Conservation (phyloP, 371 early-diverging fungal genomes). For the Lichtheimia corymbifera region DNA sequence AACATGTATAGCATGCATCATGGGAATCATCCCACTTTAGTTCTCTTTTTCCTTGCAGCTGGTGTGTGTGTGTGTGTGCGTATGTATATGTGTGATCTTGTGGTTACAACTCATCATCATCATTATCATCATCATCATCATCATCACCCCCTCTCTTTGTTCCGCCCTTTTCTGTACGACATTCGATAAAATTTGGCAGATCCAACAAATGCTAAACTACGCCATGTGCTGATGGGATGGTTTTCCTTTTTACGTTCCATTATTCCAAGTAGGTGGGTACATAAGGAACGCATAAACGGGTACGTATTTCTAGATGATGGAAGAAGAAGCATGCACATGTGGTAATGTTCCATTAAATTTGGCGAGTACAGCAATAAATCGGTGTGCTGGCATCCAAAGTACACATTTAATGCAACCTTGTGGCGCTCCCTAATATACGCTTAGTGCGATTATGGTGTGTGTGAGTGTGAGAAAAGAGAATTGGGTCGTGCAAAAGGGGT, state of each 20-base stretch:
- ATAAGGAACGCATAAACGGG: neutral
- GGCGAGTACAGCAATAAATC: neutral
- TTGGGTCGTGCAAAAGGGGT: neutral
- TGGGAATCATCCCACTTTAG: too few relatives aligned
- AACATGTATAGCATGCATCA: too few relatives aligned
- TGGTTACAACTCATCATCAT: too few relatives aligned
- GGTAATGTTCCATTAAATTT: neutral
- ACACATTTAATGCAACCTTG: neutral
- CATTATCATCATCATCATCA: neutral
- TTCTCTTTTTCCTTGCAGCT: too few relatives aligned
- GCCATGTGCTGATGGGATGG: neutral
- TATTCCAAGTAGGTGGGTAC: neutral
- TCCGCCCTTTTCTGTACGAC: neutral
- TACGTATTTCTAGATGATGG: neutral
- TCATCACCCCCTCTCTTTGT: neutral
- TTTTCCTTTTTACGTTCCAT: neutral
- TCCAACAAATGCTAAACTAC: neutral
- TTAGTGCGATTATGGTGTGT: constrained; percentile 1
- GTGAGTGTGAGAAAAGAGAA: neutral
- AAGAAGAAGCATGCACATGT: constrained; percentile 1
- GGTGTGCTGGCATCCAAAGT: neutral
- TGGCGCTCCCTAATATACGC: constrained; percentile 1
- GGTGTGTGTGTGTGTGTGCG: too few relatives aligned
- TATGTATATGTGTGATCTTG: too few relatives aligned
- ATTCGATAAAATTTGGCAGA: neutral